Conservation (phyloP, 495 filamentous ascomycete species). For the Penicillium flavigenum region DNA sequence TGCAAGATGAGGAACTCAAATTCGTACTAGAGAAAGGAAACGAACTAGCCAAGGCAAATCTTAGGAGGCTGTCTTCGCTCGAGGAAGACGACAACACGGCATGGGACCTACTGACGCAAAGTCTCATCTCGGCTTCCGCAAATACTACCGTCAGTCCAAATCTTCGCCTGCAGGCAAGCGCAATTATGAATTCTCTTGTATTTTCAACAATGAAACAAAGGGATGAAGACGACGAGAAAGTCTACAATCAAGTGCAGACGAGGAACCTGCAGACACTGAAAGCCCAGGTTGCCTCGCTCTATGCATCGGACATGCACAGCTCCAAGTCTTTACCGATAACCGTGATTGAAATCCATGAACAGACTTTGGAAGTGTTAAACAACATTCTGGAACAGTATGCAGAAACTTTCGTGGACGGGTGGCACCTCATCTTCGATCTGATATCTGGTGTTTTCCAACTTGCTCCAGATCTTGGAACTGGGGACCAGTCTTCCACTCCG, state of each 20-base stretch:
- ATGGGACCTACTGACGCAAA: slow-evolving; percentile 70
- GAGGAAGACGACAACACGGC: slow-evolving; percentile 61
- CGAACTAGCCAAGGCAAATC: slow-evolving; percentile 74
- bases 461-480: slow-evolving; percentile 23
- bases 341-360: slow-evolving; percentile 79
- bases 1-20: slow-evolving; percentile 49
- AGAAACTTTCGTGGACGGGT: slow-evolving; percentile 75
- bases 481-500: slow-evolving; percentile 16
- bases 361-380: slow-evolving; percentile 76
- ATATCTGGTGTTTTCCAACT: slow-evolving; percentile 77
- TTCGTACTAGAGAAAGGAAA: slow-evolving; percentile 84
- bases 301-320: slow-evolving; percentile 27
- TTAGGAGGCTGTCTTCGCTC: slow-evolving; percentile 65
- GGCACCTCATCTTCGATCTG: slow-evolving; percentile 81
- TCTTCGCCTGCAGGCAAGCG: slow-evolving; percentile 69
- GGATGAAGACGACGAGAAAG: slow-evolving; percentile 28
- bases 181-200: slow-evolving; percentile 71
- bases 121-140: slow-evolving; percentile 65
- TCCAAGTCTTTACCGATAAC: slow-evolving; percentile 41
- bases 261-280: slow-evolving; percentile 70
- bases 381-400: slow-evolving; percentile 85
- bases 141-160: slow-evolving; percentile 52
- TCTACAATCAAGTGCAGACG: slow-evolving; percentile 58
- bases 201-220: slow-evolving; percentile 49
- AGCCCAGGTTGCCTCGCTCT: slow-evolving; percentile 54